Evolutionary conservation across 1,284 basidiomycete genomes (phyloP).

Genomic region (Fomitopsis palustris): DNA sequence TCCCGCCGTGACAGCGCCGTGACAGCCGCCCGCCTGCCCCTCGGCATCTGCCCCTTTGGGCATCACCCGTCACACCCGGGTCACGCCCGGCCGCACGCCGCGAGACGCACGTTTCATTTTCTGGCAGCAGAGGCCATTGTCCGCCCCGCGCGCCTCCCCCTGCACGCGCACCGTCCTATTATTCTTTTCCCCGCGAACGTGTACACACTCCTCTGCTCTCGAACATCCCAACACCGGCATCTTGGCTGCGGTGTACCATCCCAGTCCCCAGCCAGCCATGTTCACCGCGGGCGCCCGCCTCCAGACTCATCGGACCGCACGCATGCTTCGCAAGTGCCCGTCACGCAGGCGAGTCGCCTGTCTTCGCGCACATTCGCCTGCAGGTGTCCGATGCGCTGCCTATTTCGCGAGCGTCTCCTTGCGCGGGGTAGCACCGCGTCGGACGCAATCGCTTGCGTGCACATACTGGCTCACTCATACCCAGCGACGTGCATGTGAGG

Average conservation of each 20-base stretch:
- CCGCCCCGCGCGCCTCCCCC: neutral
- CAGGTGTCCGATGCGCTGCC: neutral
- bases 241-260: neutral
- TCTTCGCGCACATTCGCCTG: neutral
- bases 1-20: neutral
- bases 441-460: neutral
- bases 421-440: constrained; percentile 1
- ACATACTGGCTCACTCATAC: too few species aligned
- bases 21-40: constrained; percentile 4
- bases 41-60: constrained; percentile 8
- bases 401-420: neutral
- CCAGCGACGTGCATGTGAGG: neutral
- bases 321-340: neutral
- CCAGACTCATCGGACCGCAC: neutral
- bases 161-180: neutral
- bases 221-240: neutral
- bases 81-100: neutral
- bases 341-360: neutral
- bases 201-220: constrained; percentile 8
- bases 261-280: neutral
- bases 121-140: constrained; percentile 6
- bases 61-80: neutral
- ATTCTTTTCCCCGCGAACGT: constrained; percentile 15
- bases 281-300: neutral
- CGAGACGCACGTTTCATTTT: constrained; percentile 16